These are phyloP conservation scores for Phytophthora kernoviae DNA, from an alignment of 352 stramenopile genomes.

Conservation along the genomic window DNA sequence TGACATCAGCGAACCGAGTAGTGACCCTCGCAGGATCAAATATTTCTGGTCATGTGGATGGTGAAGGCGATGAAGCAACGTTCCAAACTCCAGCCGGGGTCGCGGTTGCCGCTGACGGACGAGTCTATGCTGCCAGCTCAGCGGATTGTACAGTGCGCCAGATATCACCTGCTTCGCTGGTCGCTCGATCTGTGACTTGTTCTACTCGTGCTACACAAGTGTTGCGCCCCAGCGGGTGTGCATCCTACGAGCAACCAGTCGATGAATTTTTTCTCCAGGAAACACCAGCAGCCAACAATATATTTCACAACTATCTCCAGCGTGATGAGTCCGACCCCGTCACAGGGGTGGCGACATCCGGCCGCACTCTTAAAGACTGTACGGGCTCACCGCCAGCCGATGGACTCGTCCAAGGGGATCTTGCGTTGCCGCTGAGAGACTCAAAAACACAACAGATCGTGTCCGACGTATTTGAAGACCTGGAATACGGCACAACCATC, in stretches of 20 bases:
- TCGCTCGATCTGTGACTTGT: conserved; percentile 79
- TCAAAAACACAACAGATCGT: conserved; percentile 19
- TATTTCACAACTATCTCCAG: conserved; percentile 93
- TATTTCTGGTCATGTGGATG: conserved; percentile 76
- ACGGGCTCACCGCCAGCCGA: conserved; percentile 90
- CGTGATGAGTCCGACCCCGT: conserved; percentile 48
- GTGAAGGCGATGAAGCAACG: conserved; percentile 83
- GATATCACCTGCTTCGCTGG: conserved; percentile 70
- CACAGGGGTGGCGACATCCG: conserved; percentile 47
- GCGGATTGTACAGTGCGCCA: conserved; percentile 90
- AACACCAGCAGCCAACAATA: conserved; percentile 85
- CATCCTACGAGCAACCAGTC: conserved; percentile 93
- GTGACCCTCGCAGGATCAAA: conserved; percentile 91
- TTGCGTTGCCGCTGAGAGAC: conserved; percentile 45
- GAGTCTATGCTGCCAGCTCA: conserved; percentile 92
- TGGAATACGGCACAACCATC: conserved; percentile 87
- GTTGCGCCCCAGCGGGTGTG: conserved; percentile 92
- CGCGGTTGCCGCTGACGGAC: conserved; percentile 84
- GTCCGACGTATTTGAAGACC: conserved; percentile 77
- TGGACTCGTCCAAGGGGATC: conserved; percentile 71
- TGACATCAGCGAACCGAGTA: conserved; percentile 78
- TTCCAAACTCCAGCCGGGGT: conserved; percentile 91
- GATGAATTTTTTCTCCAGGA: conserved; percentile 86
- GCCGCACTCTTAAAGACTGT: conserved; percentile 90
- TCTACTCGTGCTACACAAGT: conserved; percentile 81